Evolutionary conservation across 768 basidiomycete genomes (phyloP).

Genomic region (Serendipita sp.): DNA sequence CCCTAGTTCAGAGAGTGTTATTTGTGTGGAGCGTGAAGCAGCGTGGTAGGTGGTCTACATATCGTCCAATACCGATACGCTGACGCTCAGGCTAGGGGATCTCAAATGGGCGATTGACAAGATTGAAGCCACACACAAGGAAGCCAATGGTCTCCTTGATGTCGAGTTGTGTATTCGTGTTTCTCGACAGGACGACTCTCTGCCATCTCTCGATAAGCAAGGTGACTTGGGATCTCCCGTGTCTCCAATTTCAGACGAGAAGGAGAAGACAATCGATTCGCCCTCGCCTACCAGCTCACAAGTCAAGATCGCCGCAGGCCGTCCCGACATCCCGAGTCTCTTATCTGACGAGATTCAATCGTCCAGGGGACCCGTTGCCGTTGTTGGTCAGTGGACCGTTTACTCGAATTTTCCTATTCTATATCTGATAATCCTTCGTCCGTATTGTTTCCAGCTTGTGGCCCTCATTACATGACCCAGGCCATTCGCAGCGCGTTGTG

Average conservation of each 20-base stretch:
- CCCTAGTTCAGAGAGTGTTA: constrained; percentile 15
- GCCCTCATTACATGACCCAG: not conserved
- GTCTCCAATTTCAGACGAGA: not conserved
- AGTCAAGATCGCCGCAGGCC: not conserved
- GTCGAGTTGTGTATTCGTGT: constrained; percentile 8
- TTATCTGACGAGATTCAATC: constrained; percentile 2
- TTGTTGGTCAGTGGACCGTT: constrained; percentile 2
- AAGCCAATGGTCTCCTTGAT: not conserved
- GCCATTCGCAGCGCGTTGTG: not conserved
- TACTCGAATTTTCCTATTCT: not conserved
- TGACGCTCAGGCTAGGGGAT: not conserved
- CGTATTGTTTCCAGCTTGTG: not conserved
- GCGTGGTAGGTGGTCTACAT: constrained; percentile 17
- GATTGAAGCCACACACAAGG: not conserved
- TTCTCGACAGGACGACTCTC: not conserved
- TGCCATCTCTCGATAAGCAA: not conserved
- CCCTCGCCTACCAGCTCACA: too few species aligned
- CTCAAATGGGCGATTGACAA: constrained; percentile 6
- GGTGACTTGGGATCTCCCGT: not conserved
- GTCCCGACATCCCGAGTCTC: constrained; percentile 6
- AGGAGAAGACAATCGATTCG: too few species aligned
- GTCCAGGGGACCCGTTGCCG: constrained; percentile 9
- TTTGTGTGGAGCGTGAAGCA: constrained; percentile 32
- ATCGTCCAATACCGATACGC: not conserved
- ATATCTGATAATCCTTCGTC: not conserved